These are phyloP conservation scores for Rhodomyrtus tomentosa DNA, from an alignment of 345 rosid genomes.

Conservation along the genomic window DNA sequence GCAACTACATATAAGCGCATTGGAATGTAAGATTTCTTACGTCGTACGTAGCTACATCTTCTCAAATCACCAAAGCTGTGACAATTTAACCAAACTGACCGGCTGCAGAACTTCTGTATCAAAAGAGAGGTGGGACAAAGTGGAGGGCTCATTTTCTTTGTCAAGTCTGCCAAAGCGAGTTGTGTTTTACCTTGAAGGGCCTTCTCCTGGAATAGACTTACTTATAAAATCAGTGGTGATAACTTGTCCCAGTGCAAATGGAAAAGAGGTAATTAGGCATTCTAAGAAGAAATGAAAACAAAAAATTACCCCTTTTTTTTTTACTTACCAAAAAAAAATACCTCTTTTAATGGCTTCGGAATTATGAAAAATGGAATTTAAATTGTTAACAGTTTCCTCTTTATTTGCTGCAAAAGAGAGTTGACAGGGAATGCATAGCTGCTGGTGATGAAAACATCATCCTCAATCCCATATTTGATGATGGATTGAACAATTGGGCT, in stretches of 20 bases:
- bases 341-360: background rate
- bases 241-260: slow-evolving; percentile 28
- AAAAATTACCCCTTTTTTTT: background rate
- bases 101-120: slow-evolving; percentile 52
- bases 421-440: background rate
- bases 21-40: slow-evolving; percentile 56
- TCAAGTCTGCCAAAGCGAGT: slow-evolving; percentile 51
- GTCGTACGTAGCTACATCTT: background rate
- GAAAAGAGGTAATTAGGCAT: slow-evolving; percentile 25
- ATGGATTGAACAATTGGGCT: slow-evolving; percentile 84
- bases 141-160: slow-evolving; percentile 69
- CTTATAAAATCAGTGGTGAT: slow-evolving; percentile 61
- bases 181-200: slow-evolving; percentile 87
- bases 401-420: slow-evolving; percentile 8
- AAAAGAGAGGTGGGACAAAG: slow-evolving; percentile 53
- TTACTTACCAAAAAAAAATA: too few relatives aligned
- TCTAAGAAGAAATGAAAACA: background rate
- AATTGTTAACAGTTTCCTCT: background rate
- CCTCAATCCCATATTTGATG: slow-evolving; percentile 62
- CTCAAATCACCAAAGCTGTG: background rate
- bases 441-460: slow-evolving; percentile 53
- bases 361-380: background rate
- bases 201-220: slow-evolving; percentile 72
- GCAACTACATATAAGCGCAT: slow-evolving; percentile 37
- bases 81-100: background rate